These are phyloP conservation scores for Ophiostoma pallidulum DNA, from an alignment of 2,329 filamentous ascomycete genomes.

Conservation along the genomic window DNA sequence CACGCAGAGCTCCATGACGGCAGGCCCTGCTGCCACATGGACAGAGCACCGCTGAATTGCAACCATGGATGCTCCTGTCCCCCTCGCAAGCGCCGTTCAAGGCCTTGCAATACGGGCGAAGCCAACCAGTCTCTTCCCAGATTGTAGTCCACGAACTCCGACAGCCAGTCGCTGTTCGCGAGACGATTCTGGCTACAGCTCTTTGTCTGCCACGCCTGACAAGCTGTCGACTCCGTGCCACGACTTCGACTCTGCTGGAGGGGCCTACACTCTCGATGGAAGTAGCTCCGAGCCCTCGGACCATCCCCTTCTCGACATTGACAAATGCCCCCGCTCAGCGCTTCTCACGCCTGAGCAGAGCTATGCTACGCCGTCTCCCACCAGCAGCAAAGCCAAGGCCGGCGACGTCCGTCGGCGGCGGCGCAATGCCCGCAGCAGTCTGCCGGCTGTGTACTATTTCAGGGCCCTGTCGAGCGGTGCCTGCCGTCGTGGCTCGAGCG, in stretches of 20 bases:
- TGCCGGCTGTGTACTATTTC: conserved; percentile 14
- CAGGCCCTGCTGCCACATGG: no score
- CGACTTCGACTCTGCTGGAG: neutral
- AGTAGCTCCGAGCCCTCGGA: neutral
- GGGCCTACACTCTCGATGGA: conserved; percentile 12
- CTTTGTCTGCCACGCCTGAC: conserved; percentile 9
- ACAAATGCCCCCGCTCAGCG: neutral
- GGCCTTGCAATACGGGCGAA: neutral
- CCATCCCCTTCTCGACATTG: neutral
- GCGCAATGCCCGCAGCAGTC: neutral
- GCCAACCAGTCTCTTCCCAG: neutral
- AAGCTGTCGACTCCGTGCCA: neutral
- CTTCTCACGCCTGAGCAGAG: neutral
- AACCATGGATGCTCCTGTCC: conserved; percentile 1
- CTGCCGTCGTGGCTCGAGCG: conserved; percentile 19
- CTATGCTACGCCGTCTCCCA: neutral
- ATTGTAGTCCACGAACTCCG: no score
- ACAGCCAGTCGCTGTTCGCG: neutral
- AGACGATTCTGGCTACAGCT: conserved; percentile 17
- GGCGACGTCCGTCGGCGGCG: conserved; percentile 4
- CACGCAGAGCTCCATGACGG: no score
- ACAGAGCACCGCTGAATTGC: neutral
- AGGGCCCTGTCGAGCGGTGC: conserved; percentile 4
- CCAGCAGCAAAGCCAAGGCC: neutral
- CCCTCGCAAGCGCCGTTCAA: neutral